A percentile compares a stretch with the other conserved stretches of the same genome.
These are phyloP conservation scores for Cytospora schulzeri DNA, from an alignment of 2,329 filamentous ascomycete genomes.

Conservation along the genomic window DNA sequence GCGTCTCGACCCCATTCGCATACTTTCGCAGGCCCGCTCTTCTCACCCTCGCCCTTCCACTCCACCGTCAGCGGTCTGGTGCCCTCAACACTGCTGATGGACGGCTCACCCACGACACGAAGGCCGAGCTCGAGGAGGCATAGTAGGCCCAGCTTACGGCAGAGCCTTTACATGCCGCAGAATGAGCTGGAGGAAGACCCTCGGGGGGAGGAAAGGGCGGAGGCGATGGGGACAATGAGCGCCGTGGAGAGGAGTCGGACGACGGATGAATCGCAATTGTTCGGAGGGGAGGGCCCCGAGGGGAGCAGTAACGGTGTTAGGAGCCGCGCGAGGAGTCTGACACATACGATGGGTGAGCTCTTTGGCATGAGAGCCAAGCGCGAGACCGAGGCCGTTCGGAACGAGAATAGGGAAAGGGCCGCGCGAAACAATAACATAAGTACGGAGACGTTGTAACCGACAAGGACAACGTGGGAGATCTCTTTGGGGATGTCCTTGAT, in stretches of 20 bases:
- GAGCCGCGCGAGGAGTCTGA: conserved; percentile 28
- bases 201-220: conserved; percentile 29
- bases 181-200: conserved; percentile 39
- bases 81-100: conserved; percentile 55
- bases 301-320: conserved; percentile 19
- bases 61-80: conserved; percentile 62
- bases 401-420: neutral
- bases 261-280: conserved; percentile 4
- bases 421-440: neutral
- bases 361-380: conserved; percentile 22
- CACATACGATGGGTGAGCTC: conserved; percentile 25
- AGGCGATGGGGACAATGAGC: conserved; percentile 20
- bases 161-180: conserved; percentile 57
- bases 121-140: conserved; percentile 49
- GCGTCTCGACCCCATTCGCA: conserved; percentile 41
- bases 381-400: neutral
- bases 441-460: conserved; percentile 10
- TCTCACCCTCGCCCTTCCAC: conserved; percentile 62
- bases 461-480: neutral
- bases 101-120: conserved; percentile 43
- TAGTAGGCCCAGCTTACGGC: conserved; percentile 52
- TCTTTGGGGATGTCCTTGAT: neutral
- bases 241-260: conserved; percentile 25
- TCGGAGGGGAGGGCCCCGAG: neutral
- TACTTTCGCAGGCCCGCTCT: conserved; percentile 51